Evolutionary conservation across 805 yeast species (phyloP).

Genomic region (Brettanomyces nanus): DNA sequence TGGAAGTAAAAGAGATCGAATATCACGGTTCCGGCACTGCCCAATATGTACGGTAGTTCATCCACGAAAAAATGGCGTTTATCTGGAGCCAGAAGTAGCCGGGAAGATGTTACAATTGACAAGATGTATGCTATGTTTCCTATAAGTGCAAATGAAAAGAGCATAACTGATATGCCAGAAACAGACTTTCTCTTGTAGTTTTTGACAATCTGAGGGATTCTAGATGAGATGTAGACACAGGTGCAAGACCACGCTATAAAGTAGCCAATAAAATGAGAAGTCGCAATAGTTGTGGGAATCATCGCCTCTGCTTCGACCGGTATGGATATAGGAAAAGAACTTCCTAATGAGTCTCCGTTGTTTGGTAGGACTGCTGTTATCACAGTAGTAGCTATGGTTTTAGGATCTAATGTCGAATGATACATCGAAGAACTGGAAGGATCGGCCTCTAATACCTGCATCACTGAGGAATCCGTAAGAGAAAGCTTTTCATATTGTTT

Average conservation of each 20-base stretch:
- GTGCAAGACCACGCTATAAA: slow-evolving; percentile 76
- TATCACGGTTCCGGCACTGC: slow-evolving; percentile 76
- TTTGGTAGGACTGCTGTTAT: background rate
- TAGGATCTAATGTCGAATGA: background rate
- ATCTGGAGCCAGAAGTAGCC: slow-evolving; percentile 32
- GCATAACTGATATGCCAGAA: slow-evolving; percentile 72
- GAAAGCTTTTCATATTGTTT: background rate
- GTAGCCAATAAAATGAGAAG: too few species aligned
- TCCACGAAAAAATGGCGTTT: slow-evolving; percentile 44
- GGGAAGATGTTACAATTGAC: slow-evolving; percentile 63
- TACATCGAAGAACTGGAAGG: background rate
- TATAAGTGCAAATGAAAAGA: slow-evolving; percentile 68
- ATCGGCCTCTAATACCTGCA: background rate
- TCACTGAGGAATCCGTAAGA: background rate
- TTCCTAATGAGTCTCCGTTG: background rate
- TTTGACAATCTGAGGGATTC: slow-evolving; percentile 78
- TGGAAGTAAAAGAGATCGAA: slow-evolving; percentile 69
- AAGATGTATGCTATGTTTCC: slow-evolving; percentile 74
- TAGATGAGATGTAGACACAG: slow-evolving; percentile 60
- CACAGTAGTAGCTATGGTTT: background rate
- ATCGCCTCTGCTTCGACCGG: background rate
- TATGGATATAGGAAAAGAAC: background rate
- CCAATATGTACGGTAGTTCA: slow-evolving; percentile 76
- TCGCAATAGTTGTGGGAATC: too few species aligned
- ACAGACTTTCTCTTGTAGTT: slow-evolving; percentile 76